phyloP scores from a whole-genome alignment of 306 rosid genomes.

The Dalbergia oliveri region DNA sequence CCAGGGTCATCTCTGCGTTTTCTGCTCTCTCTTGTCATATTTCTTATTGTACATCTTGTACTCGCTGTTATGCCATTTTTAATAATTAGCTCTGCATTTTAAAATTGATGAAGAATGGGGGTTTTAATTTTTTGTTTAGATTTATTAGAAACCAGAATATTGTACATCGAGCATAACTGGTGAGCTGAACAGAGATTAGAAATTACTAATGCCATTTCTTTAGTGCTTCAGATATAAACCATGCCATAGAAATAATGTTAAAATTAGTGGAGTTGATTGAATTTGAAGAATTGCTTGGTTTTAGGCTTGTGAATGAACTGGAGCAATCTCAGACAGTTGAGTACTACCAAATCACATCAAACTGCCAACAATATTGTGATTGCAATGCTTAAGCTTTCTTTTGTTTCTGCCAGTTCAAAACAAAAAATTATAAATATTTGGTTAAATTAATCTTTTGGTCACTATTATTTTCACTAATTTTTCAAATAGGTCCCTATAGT shows the following conservation, averaged over 20 bases:
- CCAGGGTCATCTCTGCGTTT: conserved; percentile 93
- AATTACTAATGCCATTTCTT: conserved; percentile 11
- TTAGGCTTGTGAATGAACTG: conserved; percentile 34
- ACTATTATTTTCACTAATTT: neutral
- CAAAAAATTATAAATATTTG: neutral
- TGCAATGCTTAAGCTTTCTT: conserved; percentile 26
- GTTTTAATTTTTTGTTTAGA: conserved; percentile 35
- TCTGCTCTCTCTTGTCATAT: conserved; percentile 48
- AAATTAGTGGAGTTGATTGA: conserved; percentile 24
- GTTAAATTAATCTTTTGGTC: neutral
- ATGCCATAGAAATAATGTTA: neutral
- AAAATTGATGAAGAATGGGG: conserved; percentile 6
- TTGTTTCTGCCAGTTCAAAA: conserved; percentile 31
- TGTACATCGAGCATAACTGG: conserved; percentile 17
- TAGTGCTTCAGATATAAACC: conserved; percentile 31
- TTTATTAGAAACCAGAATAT: conserved; percentile 32
- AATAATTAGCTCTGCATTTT: neutral
- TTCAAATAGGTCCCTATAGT: neutral
- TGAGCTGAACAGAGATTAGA: conserved; percentile 6
- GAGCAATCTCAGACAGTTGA: conserved; percentile 27
- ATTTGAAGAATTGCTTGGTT: conserved; percentile 39
- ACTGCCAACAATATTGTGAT: conserved; percentile 19
- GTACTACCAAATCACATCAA: conserved; percentile 25
- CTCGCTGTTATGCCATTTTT: conserved; percentile 25
- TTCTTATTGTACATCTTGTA: conserved; percentile 26